Evolutionary conservation across 192 early-diverging fungal genomes (phyloP), one percentile per base, ranked within the genome.

Genomic region (Entomortierella beljakovae): DNA sequence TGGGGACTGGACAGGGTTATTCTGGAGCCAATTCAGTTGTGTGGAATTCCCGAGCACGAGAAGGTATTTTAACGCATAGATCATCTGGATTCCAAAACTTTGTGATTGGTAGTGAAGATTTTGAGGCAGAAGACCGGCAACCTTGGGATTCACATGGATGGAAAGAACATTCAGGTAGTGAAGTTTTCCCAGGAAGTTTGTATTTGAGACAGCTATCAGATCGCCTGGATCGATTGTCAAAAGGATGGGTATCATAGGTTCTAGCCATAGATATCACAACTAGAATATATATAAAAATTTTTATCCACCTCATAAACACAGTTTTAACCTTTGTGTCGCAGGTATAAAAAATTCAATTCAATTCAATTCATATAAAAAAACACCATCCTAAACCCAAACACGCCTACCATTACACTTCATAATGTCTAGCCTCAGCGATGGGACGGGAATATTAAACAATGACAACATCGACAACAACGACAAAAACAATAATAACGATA

Each of bases 1-100:
- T 81, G 57, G 85, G 85, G 2, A 64, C 71, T 0, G 85, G 85
- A 42, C 85, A 86, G 31, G 85, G 85, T 6, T 83, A 74, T 56
- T 64, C 85, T 0, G 80, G 82, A 6, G 85, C 82, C 18, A 86
- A 86, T 40, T 80, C 70, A 10, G 80, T 86, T 5, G 57, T 86
- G 0, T 86, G 85, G 85, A 86, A 86, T 51, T 81, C 82, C 7
- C 59, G 81, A 3, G 73, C 82, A 18, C 70, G 81, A 54, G 61
- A 66, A 20, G 85, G 85, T 0, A 70, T 86, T 31, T 49, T 86
- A 20, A 76, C 82, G 6, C 85, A 86, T 50, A 33, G 71, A 7
- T 64, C 85, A 0, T 69, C 46, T 0, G 62, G 80, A 10, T 67
- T 64, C 31, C 80, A 86, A 48, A 86, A 86, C 56, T 86, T 86